These are phyloP conservation scores for Arxiozyma slooffiae DNA, from an alignment of 1,139 yeast species.

Conservation along the genomic window DNA sequence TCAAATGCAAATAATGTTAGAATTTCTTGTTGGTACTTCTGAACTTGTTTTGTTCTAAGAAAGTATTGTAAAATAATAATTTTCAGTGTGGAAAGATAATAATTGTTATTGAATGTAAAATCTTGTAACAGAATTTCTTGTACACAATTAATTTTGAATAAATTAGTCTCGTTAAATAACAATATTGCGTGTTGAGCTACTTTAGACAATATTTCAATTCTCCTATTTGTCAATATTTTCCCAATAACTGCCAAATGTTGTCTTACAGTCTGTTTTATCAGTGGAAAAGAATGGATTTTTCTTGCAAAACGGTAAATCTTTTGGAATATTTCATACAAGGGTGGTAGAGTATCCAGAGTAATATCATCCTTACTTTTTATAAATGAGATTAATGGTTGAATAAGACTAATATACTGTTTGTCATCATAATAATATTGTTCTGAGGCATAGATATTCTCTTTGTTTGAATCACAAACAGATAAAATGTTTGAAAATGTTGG, in stretches of 20 bases:
- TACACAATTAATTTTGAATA: conserved; percentile 9
- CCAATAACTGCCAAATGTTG: conserved; percentile 23
- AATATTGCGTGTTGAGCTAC: conserved; percentile 12
- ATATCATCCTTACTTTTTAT: background rate
- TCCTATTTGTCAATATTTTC: conserved; percentile 14
- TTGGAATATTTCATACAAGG: conserved; percentile 9
- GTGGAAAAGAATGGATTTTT: conserved; percentile 14
- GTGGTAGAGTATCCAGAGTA: background rate
- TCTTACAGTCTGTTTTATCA: conserved; percentile 13
- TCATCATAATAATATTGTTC: background rate
- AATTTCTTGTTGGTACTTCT: conserved; percentile 11
- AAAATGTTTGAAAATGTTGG: background rate
- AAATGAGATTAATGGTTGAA: background rate
- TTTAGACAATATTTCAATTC: conserved; percentile 8
- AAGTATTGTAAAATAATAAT: conserved; percentile 24
- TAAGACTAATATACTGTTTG: background rate
- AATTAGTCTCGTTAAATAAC: conserved; percentile 22
- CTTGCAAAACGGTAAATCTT: conserved; percentile 10
- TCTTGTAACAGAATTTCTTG: conserved; percentile 24
- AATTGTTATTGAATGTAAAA: conserved; percentile 16
- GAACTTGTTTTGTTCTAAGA: conserved; percentile 14
- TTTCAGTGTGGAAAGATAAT: conserved; percentile 24
- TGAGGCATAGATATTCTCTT: background rate
- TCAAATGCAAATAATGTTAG: conserved; percentile 22
- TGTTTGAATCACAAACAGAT: background rate